Evolutionary conservation across 2,329 filamentous ascomycete genomes (phyloP).

Genomic region (Tolypocladium tropicale): DNA sequence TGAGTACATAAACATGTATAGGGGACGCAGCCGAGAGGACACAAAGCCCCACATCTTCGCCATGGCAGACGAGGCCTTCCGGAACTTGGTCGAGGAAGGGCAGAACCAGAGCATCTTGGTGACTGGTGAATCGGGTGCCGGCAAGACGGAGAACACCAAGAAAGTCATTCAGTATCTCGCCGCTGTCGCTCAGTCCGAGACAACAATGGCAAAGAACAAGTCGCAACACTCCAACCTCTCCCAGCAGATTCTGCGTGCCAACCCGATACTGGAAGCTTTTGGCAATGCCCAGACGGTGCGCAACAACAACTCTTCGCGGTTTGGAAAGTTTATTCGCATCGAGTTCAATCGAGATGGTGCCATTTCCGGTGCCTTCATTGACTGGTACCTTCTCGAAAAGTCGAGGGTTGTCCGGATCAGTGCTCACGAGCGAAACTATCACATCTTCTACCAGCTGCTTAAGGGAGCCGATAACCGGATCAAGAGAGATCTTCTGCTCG

Average conservation of each 20-base stretch:
- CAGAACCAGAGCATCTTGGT: conserved; percentile 96
- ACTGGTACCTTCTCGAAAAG: conserved; percentile 97
- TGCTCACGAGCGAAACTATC: conserved; percentile 84
- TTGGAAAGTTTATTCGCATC: conserved; percentile 97
- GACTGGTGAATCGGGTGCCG: conserved; percentile 93
- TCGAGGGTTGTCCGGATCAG: conserved; percentile 92
- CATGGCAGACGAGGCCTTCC: conserved; percentile 93
- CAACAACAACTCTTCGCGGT: conserved; percentile 97
- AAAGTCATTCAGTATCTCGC: conserved; percentile 99
- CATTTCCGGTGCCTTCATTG: conserved; percentile 92
- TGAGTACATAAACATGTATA: conserved; percentile 98
- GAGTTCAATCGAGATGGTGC: conserved; percentile 82
- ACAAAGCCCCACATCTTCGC: conserved; percentile 96
- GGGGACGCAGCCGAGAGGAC: conserved; percentile 80
- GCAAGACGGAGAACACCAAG: conserved; percentile 98
- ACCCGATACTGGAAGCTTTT: conserved; percentile 95
- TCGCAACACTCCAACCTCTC: conserved; percentile 71
- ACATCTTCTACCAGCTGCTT: conserved; percentile 92
- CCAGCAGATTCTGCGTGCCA: conserved; percentile 90
- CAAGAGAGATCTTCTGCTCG: conserved; percentile 68
- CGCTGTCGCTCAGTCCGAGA: conserved; percentile 80
- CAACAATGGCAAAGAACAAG: conserved; percentile 48
- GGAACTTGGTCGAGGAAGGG: conserved; percentile 89
- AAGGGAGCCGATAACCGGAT: conserved; percentile 67
- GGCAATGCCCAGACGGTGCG: conserved; percentile 96